A percentile compares a stretch with the other conserved stretches of the same genome.
Evolutionary conservation across 179 eudicot genomes (phyloP).

Genomic region (Drosera spatulata): DNA sequence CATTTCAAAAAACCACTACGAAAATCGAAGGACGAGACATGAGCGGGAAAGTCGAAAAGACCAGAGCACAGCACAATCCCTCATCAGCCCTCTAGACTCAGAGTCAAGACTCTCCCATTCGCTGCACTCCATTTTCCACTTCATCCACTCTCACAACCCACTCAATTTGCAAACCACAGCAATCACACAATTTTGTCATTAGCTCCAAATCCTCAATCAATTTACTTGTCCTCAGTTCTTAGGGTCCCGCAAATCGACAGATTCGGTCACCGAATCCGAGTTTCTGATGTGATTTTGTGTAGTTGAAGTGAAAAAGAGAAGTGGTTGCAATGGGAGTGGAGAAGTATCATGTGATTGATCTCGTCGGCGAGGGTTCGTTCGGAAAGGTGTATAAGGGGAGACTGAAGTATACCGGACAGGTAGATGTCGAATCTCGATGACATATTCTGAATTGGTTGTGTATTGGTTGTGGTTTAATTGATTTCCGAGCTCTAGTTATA

Average conservation of each 20-base stretch:
- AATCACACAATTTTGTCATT: too few relatives aligned
- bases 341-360: constrained; percentile 93
- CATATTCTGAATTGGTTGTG: background rate
- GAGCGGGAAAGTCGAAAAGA: too few relatives aligned
- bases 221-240: background rate
- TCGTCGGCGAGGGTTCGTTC: constrained; percentile 98
- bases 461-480: background rate
- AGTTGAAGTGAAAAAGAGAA: background rate
- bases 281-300: background rate
- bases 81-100: too few relatives aligned
- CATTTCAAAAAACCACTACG: too few relatives aligned
- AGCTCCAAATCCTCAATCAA: too few relatives aligned
- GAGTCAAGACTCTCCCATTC: too few relatives aligned
- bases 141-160: too few relatives aligned
- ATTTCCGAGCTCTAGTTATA: background rate
- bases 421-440: constrained; percentile 10
- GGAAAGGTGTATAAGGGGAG: constrained; percentile 97
- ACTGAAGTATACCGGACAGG: constrained; percentile 80
- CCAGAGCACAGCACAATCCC: too few relatives aligned
- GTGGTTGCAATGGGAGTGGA: constrained; percentile 66
- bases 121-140: too few relatives aligned
- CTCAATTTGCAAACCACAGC: too few relatives aligned
- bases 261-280: background rate
- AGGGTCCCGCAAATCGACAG: background rate
- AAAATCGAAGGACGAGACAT: too few relatives aligned